Base-by-base conservation (phyloP, 345 rosid species). In the Pistacia atlantica region DNA sequence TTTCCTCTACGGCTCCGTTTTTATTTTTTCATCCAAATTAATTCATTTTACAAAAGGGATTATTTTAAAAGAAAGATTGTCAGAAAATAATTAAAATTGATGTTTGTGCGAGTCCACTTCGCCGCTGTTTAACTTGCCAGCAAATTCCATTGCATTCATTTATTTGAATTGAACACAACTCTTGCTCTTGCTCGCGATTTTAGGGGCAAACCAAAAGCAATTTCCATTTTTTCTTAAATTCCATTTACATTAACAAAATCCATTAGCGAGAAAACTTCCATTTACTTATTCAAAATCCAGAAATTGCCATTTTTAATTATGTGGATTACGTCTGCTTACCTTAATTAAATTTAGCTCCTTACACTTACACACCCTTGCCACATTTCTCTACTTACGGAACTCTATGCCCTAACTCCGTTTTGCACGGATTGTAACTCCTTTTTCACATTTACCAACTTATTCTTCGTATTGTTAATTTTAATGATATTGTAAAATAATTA, bases 241-340 rank as follows among this genome's bases (percentile, higher is more conserved):
- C 31, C 31, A 20, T 1, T 70, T 70, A 25, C 25, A 25, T 25
- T 25, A 25, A 25, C 25, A 25, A 25, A 25, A 25, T 25, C 25
- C 25, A 25, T 25, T 25, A 25, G 0, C 25, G 1, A 25, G 25
- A 25, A 25, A 25, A 25, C 25, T 25, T 25, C 25, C 25, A 25
- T 25, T 25, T 25, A 25, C 25, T 25, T 25, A 25, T 25, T 25
- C 25, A 25, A 25, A 25, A 25, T 25, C 25, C 25, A 25, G 25
- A 25, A 25, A 25, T 25, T 25, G 25, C 25, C 25, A 0, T 25
- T 25, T 25, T 25, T 25, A 37, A 57, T 71, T 25, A 25, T 42
- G 74, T 2, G 10, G 75, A 54, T 71, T 57, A 38, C 75, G 20
- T 38, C 54, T 12, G 57, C 65, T 58, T 20, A 42, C 75, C 75